A percentile compares a stretch with the other conserved stretches of the same genome.
phyloP scores from a whole-genome alignment of 345 rosid genomes.

The Firmiana major region DNA sequence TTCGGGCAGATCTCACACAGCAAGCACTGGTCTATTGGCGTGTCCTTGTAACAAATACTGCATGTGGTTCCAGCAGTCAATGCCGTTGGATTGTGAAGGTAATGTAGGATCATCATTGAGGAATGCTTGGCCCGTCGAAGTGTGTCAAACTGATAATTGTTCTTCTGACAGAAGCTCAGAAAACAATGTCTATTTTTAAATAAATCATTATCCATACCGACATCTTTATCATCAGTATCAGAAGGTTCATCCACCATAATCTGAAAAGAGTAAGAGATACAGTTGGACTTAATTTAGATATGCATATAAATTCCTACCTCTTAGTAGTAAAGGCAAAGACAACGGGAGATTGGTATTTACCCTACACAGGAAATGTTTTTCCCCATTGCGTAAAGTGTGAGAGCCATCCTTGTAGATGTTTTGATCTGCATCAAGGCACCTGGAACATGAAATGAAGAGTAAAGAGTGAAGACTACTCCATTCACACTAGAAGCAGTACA shows the following conservation, averaged over 20 bases:
- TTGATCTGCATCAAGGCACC: conserved; percentile 45
- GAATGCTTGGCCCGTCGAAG: conserved; percentile 75
- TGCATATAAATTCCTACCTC: conserved; percentile 1
- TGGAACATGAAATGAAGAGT: conserved; percentile 19
- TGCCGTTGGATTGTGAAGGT: conserved; percentile 33
- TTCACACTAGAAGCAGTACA: not conserved
- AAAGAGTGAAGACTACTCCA: not conserved
- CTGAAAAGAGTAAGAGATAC: conserved; percentile 26
- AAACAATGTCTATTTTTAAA: conserved; percentile 57
- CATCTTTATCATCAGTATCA: conserved; percentile 50
- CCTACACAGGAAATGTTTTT: conserved; percentile 52
- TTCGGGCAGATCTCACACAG: conserved; percentile 33
- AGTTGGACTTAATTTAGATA: not conserved
- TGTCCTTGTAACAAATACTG: conserved; percentile 37
- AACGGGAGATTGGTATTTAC: conserved; percentile 24
- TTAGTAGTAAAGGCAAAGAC: not conserved
- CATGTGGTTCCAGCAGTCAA: conserved; percentile 23
- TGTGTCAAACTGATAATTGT: conserved; percentile 55
- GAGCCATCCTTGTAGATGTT: conserved; percentile 20
- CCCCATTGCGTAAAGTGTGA: conserved; percentile 29
- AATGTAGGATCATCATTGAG: conserved; percentile 71
- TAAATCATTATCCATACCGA: conserved; percentile 27
- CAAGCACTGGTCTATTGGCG: conserved; percentile 23
- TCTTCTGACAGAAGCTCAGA: conserved; percentile 47
- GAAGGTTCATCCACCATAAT: conserved; percentile 34